These are phyloP conservation scores for Meripilus lineatus DNA, from an alignment of 1,284 basidiomycete genomes.

Conservation along the genomic window DNA sequence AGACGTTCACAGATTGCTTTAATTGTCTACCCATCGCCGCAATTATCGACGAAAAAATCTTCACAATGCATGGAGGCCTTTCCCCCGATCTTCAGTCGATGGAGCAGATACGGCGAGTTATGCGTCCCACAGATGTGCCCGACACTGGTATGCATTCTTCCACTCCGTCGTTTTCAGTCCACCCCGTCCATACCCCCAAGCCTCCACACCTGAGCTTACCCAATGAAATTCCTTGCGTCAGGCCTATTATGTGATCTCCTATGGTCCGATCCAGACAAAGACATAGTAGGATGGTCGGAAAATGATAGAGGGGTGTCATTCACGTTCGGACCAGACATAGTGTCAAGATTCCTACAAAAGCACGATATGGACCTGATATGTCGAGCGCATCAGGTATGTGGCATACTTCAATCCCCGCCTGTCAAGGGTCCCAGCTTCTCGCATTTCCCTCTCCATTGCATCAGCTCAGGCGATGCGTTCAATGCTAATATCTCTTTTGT, in stretches of 20 bases:
- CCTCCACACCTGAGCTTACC: not conserved
- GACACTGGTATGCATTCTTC: constrained; percentile 75
- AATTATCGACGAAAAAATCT: constrained; percentile 97
- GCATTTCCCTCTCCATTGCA: not conserved
- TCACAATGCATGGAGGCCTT: constrained; percentile 90
- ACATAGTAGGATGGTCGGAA: constrained; percentile 99
- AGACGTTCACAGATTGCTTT: constrained; percentile 97
- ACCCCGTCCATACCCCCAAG: constrained; percentile 4
- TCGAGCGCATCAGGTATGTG: constrained; percentile 88
- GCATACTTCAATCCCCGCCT: not conserved
- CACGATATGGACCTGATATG: constrained; percentile 99
- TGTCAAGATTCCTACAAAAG: constrained; percentile 97
- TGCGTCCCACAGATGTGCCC: constrained; percentile 98
- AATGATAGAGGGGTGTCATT: constrained; percentile 98
- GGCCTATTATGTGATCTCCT: constrained; percentile 94
- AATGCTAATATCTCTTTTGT: constrained; percentile 9
- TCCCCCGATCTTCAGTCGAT: constrained; percentile 98
- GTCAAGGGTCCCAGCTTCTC: not conserved
- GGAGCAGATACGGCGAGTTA: constrained; percentile 99
- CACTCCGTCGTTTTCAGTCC: constrained; percentile 10
- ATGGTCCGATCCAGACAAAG: constrained; percentile 99
- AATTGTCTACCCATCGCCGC: constrained; percentile 94
- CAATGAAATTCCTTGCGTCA: constrained; percentile 21
- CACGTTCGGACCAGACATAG: constrained; percentile 98
- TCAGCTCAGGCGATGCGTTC: constrained; percentile 6